Evolutionary conservation across 2,329 filamentous ascomycete species (phyloP), one percentile per base, ranked within the genome.

Genomic region (Gaeumannomyces tritici): DNA sequence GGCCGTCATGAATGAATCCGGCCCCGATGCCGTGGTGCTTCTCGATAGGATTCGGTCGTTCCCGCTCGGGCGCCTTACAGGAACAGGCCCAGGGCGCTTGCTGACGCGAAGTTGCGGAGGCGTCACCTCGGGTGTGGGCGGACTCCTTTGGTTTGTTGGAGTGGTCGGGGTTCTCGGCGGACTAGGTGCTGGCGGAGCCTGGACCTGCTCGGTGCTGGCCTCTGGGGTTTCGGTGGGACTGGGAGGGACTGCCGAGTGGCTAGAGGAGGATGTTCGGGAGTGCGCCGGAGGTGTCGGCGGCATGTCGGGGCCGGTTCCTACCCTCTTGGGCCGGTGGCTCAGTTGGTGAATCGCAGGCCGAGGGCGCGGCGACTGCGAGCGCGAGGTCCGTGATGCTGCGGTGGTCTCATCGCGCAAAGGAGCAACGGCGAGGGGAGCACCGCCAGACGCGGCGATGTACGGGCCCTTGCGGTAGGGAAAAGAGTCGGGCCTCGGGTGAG

Each of bases 41-140:
- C 82, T 83, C 35, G 82, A 83, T 27, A 74, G 73, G 54, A 76
- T 73, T 42, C 82, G 80, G 65, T 86, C 81, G 65, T 9, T 8
- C 3, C 42, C n/a, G 42, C n/a, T 8, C 73, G 74, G 57, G 79
- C 69, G 24, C 73, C 71, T 24, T 81, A 80, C 35, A 82, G 81
- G 26, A 21, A 70, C 61, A 75, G 70, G 69, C 76, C 77, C 21
- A 9, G 79, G 74, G 63, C 77, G 78, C 51, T 72, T 73, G 59
- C 71, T 69, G 56, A 74, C 73, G 64, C 63, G 65, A 9, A 67
- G 66, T 24, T 85, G 82, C 47, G 89, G 89, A 61, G 89, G 89
- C 21, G 89, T 92, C 57, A 89, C 83, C 73, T 91, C 89, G 42
- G 89, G 89, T 3, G 89, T 92, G 35, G 88, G 89, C 21, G 87